A percentile compares a stretch with the other conserved stretches of the same genome.
Conservation (phyloP, 768 basidiomycete genomes). For the Amyloporia xantha region DNA sequence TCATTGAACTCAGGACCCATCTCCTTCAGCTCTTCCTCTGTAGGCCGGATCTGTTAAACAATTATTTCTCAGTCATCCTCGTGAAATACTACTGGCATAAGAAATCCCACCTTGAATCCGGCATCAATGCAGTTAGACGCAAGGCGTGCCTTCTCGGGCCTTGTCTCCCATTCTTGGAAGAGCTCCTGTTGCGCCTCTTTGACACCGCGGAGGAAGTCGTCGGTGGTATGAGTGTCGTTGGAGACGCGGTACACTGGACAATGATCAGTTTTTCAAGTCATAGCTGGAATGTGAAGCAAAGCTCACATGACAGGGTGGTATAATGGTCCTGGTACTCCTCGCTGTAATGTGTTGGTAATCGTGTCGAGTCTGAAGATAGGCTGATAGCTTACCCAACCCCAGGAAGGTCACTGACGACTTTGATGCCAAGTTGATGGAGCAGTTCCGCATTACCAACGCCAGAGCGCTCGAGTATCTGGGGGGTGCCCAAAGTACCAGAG, state of each 20-base stretch:
- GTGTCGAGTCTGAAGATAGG: background rate
- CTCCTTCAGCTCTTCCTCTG: conserved; percentile 62
- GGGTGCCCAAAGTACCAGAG: conserved; percentile 62
- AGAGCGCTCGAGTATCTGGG: conserved; percentile 67
- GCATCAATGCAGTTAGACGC: conserved; percentile 71
- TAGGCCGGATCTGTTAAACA: conserved; percentile 62
- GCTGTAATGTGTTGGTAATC: conserved; percentile 25
- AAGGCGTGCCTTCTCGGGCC: conserved; percentile 60
- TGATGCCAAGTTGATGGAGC: conserved; percentile 51
- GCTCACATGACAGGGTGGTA: conserved; percentile 56
- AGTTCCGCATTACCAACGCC: conserved; percentile 54
- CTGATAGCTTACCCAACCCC: conserved; percentile 50
- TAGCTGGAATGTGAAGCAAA: background rate
- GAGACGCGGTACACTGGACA: conserved; percentile 55
- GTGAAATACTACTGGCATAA: too few species aligned
- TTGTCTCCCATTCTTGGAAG: conserved; percentile 59
- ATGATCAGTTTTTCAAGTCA: background rate
- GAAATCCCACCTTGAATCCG: conserved; percentile 65
- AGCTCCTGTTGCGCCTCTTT: conserved; percentile 50
- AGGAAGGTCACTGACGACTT: conserved; percentile 62
- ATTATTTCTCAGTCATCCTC: too few species aligned
- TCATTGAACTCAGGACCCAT: conserved; percentile 74
- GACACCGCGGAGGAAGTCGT: conserved; percentile 67
- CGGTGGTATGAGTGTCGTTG: conserved; percentile 54
- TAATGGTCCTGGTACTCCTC: conserved; percentile 74